Evolutionary conservation across 257 asterid genomes (phyloP).

Genomic region (Leonotis leonurus): DNA sequence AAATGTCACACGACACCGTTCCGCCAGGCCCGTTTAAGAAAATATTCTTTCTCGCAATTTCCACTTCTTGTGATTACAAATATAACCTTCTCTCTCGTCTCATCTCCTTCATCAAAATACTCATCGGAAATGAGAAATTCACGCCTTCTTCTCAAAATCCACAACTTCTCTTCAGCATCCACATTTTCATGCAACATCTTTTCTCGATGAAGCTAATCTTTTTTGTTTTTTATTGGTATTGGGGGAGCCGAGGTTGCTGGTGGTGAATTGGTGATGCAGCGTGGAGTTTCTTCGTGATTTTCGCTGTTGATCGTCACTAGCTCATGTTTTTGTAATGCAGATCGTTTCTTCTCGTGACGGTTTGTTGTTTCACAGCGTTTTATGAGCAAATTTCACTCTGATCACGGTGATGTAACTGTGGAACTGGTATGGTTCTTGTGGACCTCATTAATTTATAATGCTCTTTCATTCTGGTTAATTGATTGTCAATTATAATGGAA

Average conservation of each 20-base stretch:
- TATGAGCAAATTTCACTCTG: slow-evolving; percentile 7
- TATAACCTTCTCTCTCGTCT: too few relatives aligned
- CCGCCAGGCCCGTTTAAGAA: too few relatives aligned
- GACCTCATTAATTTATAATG: slow-evolving; percentile 12
- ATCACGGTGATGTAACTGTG: slow-evolving; percentile 10
- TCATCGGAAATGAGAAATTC: slow-evolving; percentile 5
- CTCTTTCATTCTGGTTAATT: neutral
- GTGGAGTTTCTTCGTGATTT: neutral
- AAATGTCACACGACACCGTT: too few relatives aligned
- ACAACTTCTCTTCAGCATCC: neutral
- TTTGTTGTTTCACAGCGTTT: neutral
- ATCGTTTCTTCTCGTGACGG: too few relatives aligned
- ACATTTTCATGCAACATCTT: slow-evolving; percentile 18
- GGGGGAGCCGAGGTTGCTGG: neutral
- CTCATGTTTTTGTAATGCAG: neutral
- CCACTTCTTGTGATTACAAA: too few relatives aligned
- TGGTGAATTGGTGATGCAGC: neutral
- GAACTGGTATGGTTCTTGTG: neutral
- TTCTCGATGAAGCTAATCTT: slow-evolving; percentile 13
- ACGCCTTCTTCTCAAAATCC: slow-evolving; percentile 11
- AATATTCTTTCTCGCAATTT: too few relatives aligned
- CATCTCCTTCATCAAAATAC: neutral
- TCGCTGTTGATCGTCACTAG: neutral
- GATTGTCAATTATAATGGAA: slow-evolving; percentile 1
- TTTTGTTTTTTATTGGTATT: neutral